phyloP scores from a whole-genome alignment of 495 filamentous ascomycete species.

The Neohortaea acidophila region DNA sequence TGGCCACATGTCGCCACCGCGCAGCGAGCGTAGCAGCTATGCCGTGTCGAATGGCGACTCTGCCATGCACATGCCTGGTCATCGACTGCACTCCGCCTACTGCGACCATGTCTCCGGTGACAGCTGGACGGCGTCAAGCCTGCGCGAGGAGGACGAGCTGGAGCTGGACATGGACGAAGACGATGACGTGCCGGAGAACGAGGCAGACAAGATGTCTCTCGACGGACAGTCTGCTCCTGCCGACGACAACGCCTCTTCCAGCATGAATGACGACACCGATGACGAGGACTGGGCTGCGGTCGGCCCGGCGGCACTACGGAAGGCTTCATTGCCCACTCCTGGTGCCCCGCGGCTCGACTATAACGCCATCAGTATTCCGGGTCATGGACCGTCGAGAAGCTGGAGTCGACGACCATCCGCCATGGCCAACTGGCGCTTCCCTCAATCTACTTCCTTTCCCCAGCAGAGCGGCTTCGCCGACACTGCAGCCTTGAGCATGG shows the following conservation, averaged over 20 bases:
- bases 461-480: not conserved
- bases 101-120: slow-evolving; percentile 36
- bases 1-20: slow-evolving; percentile 14
- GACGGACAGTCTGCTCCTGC: slow-evolving; percentile 58
- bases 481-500: not conserved
- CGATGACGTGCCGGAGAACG: slow-evolving; percentile 42
- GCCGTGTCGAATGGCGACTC: slow-evolving; percentile 22
- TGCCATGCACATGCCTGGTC: slow-evolving; percentile 11
- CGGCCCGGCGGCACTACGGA: slow-evolving; percentile 69
- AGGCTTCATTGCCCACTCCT: slow-evolving; percentile 22
- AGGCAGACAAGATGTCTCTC: slow-evolving; percentile 93
- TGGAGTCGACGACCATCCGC: slow-evolving; percentile 8
- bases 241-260: slow-evolving; percentile 63
- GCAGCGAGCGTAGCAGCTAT: slow-evolving; percentile 24
- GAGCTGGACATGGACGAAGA: slow-evolving; percentile 43
- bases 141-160: slow-evolving; percentile 39
- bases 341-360: slow-evolving; percentile 20
- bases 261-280: slow-evolving; percentile 90
- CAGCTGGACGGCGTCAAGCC: slow-evolving; percentile 53
- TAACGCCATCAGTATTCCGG: slow-evolving; percentile 18
- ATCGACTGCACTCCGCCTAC: slow-evolving; percentile 33
- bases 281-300: slow-evolving; percentile 94
- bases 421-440: slow-evolving; percentile 1
- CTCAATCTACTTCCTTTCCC: slow-evolving; percentile 10
- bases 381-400: slow-evolving; percentile 8